Evolutionary conservation across 441 rosid species (phyloP), one percentile per base, ranked within the genome.

Genomic region (Syzygium syzygioides): DNA sequence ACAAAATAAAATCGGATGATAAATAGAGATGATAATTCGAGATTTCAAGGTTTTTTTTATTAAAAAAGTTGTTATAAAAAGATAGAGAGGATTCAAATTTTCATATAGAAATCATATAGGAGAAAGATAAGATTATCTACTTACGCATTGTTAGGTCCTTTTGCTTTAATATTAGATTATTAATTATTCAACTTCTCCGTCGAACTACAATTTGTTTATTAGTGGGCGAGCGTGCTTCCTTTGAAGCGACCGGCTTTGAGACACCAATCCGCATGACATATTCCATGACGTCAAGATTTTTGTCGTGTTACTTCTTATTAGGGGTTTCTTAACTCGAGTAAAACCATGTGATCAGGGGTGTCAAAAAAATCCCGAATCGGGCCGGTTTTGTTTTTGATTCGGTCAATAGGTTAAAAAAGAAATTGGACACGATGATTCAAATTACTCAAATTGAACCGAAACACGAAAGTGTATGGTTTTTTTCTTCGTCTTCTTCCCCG

Each of bases 381-480:
- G 15, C 20, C 26, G 15, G 4, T 37, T 12, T 4, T 6, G 28
- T 0, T 34, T 37, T 0, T 0, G 1, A 5, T 34, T 19, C 2
- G 14, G 25, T 2, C 50, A 37, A 34, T n/a, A 30, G 37, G 14
- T 64, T 9, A 7, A 45, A 45, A 45, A 45, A 9, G 9, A 45
- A 45, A 45, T 7, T 45, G 48, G 48, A 7, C 10, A 1, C 48
- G 48, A 45, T 45, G 48, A 45, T 45, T 45, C 48, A 45, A 45
- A 45, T 45, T 45, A 45, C 48, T 7, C 48, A 9, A 41, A 41
- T 41, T 41, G 45, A 41, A 41, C 45, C 45, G 45, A 45, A 45
- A 45, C 48, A 45, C 9, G 37, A 32, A 64, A 32, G 11, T 1
- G 34, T 15, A 15, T 37, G 20, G 15, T 30, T 64, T 64, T 30